These are phyloP conservation scores for Aegle marmelos DNA, from an alignment of 345 rosid species.

Conservation along the genomic window DNA sequence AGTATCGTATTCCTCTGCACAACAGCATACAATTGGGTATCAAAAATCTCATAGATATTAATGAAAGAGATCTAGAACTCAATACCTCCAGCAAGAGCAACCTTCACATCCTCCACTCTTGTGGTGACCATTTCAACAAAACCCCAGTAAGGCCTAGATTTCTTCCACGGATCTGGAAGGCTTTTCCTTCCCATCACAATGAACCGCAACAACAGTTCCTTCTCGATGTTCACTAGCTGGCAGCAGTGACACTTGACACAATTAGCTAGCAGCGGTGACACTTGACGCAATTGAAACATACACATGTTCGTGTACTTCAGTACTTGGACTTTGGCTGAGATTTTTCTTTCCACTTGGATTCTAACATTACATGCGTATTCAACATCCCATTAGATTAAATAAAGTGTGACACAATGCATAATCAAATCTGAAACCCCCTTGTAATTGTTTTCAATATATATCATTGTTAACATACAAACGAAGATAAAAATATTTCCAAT, in stretches of 20 bases:
- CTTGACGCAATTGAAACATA: background rate
- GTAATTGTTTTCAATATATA: too few species aligned
- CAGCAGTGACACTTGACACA: background rate
- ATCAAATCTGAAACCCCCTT: background rate
- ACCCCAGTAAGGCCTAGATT: slow-evolving; percentile 65
- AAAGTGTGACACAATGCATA: background rate
- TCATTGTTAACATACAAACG: too few species aligned
- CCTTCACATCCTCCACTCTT: slow-evolving; percentile 47
- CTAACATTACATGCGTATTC: background rate
- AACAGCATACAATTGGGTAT: background rate
- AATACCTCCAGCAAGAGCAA: slow-evolving; percentile 61
- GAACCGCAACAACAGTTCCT: slow-evolving; percentile 53
- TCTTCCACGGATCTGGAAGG: slow-evolving; percentile 65
- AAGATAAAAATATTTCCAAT: too few species aligned
- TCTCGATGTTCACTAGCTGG: slow-evolving; percentile 58
- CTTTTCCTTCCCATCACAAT: slow-evolving; percentile 67
- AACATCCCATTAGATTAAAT: background rate
- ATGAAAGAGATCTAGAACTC: background rate
- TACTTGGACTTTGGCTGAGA: too few species aligned
- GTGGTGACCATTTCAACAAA: slow-evolving; percentile 71
- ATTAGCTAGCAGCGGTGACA: too few species aligned
- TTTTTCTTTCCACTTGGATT: background rate
- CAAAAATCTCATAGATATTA: background rate
- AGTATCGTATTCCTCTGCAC: slow-evolving; percentile 68
- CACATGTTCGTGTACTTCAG: background rate